These are phyloP conservation scores for Clitopilus passeckerianus DNA, from an alignment of 768 basidiomycete genomes.

Conservation along the genomic window DNA sequence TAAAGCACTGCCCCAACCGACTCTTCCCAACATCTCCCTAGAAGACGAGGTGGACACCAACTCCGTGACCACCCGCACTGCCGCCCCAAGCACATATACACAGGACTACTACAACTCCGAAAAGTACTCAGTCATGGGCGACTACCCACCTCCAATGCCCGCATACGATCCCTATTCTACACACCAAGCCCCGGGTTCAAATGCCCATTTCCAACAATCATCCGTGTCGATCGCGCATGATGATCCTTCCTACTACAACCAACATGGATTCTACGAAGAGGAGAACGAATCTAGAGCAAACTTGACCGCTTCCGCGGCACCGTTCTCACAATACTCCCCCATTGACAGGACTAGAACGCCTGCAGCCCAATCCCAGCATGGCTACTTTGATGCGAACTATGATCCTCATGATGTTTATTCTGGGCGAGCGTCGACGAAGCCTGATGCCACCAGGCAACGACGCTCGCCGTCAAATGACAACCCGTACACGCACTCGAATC, in stretches of 20 bases:
- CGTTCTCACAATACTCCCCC: constrained; percentile 43
- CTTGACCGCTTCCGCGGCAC: constrained; percentile 54
- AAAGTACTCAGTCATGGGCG: constrained; percentile 30
- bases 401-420: constrained; percentile 55
- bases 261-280: constrained; percentile 52
- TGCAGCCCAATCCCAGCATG: constrained; percentile 6
- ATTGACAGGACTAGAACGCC: constrained; percentile 23
- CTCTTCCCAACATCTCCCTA: constrained; percentile 86
- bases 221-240: constrained; percentile 50
- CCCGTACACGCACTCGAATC: constrained; percentile 7
- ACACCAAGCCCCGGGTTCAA: constrained; percentile 45
- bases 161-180: constrained; percentile 65
- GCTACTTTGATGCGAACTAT: constrained; percentile 21
- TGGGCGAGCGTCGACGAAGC: constrained; percentile 35
- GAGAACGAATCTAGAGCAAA: constrained; percentile 64
- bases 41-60: constrained; percentile 69
- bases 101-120: constrained; percentile 53
- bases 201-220: constrained; percentile 57
- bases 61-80: constrained; percentile 48
- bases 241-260: constrained; percentile 32
- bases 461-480: constrained; percentile 16
- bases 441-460: constrained; percentile 14
- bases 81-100: constrained; percentile 51
- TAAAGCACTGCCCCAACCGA: constrained; percentile 87
- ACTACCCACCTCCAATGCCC: constrained; percentile 71